Evolutionary conservation across 345 rosid genomes (phyloP).

Genomic region (Boechera retrofracta): DNA sequence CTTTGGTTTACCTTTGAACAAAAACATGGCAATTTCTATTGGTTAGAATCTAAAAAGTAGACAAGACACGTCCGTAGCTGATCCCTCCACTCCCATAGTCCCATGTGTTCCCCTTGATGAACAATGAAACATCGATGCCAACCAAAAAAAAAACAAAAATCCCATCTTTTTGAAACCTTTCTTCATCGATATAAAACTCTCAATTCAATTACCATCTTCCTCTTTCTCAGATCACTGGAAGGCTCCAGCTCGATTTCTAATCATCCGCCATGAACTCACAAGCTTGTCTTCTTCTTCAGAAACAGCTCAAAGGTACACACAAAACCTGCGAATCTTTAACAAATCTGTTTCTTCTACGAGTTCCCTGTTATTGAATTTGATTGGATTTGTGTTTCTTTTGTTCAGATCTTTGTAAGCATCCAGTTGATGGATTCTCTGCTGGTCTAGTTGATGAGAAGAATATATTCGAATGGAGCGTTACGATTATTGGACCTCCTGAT

Average conservation of each 20-base stretch:
- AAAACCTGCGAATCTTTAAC: slow-evolving; percentile 21
- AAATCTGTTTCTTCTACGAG: neutral
- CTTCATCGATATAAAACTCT: slow-evolving; percentile 37
- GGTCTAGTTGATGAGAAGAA: slow-evolving; percentile 92
- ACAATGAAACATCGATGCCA: slow-evolving; percentile 10
- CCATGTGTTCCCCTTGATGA: slow-evolving; percentile 33
- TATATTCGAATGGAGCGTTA: slow-evolving; percentile 94
- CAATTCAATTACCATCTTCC: slow-evolving; percentile 25
- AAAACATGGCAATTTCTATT: neutral
- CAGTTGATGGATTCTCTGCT: slow-evolving; percentile 98
- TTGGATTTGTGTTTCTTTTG: slow-evolving; percentile 8
- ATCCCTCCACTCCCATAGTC: slow-evolving; percentile 19
- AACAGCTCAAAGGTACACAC: slow-evolving; percentile 81
- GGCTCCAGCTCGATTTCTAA: slow-evolving; percentile 28
- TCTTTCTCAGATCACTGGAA: slow-evolving; percentile 7
- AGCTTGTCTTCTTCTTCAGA: slow-evolving; percentile 92
- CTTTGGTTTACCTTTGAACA: neutral
- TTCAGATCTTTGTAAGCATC: slow-evolving; percentile 97
- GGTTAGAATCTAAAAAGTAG: neutral
- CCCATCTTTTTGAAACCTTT: slow-evolving; percentile 36
- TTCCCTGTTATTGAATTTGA: slow-evolving; percentile 20
- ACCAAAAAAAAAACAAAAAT: neutral
- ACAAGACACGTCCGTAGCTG: slow-evolving; percentile 25
- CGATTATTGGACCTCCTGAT: slow-evolving; percentile 97
- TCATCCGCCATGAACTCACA: slow-evolving; percentile 57